A percentile compares a stretch with the other conserved stretches of the same genome.
Evolutionary conservation across 2,329 filamentous ascomycete species (phyloP).

Genomic region (Cladosporium sp.): DNA sequence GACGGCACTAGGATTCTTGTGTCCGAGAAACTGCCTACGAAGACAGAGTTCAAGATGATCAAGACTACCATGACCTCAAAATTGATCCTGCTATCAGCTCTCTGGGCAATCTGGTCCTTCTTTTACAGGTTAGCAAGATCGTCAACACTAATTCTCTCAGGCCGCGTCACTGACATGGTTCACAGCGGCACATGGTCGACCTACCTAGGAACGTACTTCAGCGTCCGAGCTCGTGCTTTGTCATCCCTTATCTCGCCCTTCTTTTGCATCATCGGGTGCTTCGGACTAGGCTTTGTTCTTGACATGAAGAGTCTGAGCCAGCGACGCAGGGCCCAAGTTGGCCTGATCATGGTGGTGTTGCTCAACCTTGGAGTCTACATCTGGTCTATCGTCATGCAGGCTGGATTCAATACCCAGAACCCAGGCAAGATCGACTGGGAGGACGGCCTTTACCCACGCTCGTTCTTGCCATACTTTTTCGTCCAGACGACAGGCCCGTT

Average conservation of each 20-base stretch:
- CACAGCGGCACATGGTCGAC: constrained; percentile 34
- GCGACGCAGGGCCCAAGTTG: constrained; percentile 41
- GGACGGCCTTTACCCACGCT: constrained; percentile 15
- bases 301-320: constrained; percentile 61
- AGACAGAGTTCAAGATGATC: constrained; percentile 24
- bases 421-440: constrained; percentile 28
- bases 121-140: constrained; percentile 40
- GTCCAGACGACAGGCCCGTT: constrained; percentile 23
- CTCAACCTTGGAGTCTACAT: constrained; percentile 16
- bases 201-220: constrained; percentile 33
- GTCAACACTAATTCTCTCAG: constrained; percentile 40
- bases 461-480: constrained; percentile 23
- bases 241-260: constrained; percentile 27
- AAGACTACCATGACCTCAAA: constrained; percentile 3
- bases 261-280: constrained; percentile 3
- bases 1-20: constrained; percentile 25
- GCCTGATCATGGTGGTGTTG: constrained; percentile 42
- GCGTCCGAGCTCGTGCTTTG: constrained; percentile 30
- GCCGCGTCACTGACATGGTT: constrained; percentile 46
- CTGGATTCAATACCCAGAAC: constrained; percentile 18
- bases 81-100: constrained; percentile 27
- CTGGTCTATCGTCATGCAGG: constrained; percentile 20
- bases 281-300: constrained; percentile 49
- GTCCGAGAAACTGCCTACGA: constrained; percentile 20
- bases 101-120: constrained; percentile 37